phyloP scores from a whole-genome alignment of 2,329 filamentous ascomycete genomes.

The Nothomitra cinnamomea region DNA sequence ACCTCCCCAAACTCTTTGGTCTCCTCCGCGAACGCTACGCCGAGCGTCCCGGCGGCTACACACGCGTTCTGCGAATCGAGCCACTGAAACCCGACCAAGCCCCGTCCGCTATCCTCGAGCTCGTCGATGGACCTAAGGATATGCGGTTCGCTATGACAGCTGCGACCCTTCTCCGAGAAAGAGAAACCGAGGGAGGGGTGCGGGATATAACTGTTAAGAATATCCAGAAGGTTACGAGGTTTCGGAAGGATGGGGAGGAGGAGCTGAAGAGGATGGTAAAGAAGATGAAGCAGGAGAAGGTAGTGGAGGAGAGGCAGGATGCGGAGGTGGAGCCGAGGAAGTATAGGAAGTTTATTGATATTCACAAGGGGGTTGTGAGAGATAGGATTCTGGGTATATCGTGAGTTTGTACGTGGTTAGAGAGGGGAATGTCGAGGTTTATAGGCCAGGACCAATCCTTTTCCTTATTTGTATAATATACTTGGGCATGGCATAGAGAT shows the following conservation, averaged over 20 bases:
- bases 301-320: slow-evolving; percentile 18
- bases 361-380: too few relatives aligned
- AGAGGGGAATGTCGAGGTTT: too few relatives aligned
- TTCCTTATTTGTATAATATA: too few relatives aligned
- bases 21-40: slow-evolving; percentile 65
- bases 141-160: slow-evolving; percentile 92
- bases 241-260: slow-evolving; percentile 46
- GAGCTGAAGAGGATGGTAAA: slow-evolving; percentile 40
- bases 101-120: slow-evolving; percentile 75
- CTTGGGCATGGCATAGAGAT: too few relatives aligned
- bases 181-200: slow-evolving; percentile 27
- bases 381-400: too few relatives aligned
- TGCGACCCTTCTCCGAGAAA: slow-evolving; percentile 52
- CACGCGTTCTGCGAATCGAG: slow-evolving; percentile 81
- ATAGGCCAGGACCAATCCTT: too few relatives aligned
- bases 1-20: slow-evolving; percentile 78
- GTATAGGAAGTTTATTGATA: neutral
- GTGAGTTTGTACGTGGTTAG: too few relatives aligned
- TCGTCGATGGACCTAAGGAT: slow-evolving; percentile 87
- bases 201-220: slow-evolving; percentile 63
- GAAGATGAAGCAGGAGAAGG: slow-evolving; percentile 22
- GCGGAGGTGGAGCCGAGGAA: slow-evolving; percentile 8
- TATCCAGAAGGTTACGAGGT: slow-evolving; percentile 66
- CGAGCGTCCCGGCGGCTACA: slow-evolving; percentile 75
- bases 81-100: slow-evolving; percentile 79